These are phyloP conservation scores for Jamesozyma rosinii DNA, from an alignment of 805 yeast genomes.

Conservation along the genomic window DNA sequence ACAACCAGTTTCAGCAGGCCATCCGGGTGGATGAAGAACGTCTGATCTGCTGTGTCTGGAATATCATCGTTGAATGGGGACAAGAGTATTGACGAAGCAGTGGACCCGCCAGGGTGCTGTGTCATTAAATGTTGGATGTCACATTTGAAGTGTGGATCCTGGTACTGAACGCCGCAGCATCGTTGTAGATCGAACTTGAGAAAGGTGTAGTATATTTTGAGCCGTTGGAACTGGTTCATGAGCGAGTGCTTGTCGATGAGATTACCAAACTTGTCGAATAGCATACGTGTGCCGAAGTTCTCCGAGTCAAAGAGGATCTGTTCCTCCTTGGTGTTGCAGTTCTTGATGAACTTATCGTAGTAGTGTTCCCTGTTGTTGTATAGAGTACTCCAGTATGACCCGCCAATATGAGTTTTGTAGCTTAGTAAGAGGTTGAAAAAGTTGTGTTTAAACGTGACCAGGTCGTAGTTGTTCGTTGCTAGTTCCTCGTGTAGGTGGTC, in stretches of 20 bases:
- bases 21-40: conserved; percentile 43
- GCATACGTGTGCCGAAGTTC: conserved; percentile 26
- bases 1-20: conserved; percentile 61
- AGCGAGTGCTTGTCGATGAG: conserved; percentile 29
- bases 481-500: conserved; percentile 44
- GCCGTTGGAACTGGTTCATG: conserved; percentile 26
- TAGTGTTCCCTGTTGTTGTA: conserved; percentile 35
- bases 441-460: conserved; percentile 17
- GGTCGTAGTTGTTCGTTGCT: conserved; percentile 35
- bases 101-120: conserved; percentile 49
- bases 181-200: conserved; percentile 25
- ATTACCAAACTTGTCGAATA: conserved; percentile 31
- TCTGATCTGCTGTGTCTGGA: conserved; percentile 16
- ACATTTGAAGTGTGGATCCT: background rate
- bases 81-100: conserved; percentile 57
- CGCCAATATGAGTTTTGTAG: conserved; percentile 54
- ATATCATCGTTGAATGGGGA: conserved; percentile 15
- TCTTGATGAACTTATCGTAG: conserved; percentile 29
- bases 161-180: conserved; percentile 18
- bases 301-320: conserved; percentile 22
- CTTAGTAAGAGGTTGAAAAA: conserved; percentile 39
- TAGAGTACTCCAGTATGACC: conserved; percentile 82
- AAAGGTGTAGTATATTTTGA: conserved; percentile 23
- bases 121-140: conserved; percentile 20
- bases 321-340: conserved; percentile 30